These are phyloP conservation scores for Sugiyamaella floridensis DNA, from an alignment of 805 yeast species.

Conservation along the genomic window DNA sequence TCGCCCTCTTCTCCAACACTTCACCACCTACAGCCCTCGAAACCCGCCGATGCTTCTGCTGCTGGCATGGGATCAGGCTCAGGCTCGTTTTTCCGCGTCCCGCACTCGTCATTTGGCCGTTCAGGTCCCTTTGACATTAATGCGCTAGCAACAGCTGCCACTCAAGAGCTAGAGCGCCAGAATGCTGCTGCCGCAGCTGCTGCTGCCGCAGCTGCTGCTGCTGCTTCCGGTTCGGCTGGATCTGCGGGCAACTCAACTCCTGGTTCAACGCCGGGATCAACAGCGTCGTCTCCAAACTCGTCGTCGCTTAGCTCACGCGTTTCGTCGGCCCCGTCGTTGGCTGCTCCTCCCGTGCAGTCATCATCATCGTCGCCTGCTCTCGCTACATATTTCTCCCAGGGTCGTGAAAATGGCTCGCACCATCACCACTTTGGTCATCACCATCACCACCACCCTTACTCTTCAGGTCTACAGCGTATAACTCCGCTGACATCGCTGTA, in stretches of 20 bases:
- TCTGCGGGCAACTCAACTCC: background rate
- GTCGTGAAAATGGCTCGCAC: constrained; percentile 9
- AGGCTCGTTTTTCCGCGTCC: constrained; percentile 21
- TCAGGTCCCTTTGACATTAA: constrained; percentile 33
- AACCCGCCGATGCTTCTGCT: constrained; percentile 1
- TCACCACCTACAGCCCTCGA: constrained; percentile 10
- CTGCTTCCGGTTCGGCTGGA: constrained; percentile 1
- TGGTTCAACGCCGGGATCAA: constrained; percentile 2
- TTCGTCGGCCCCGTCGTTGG: constrained; percentile 12
- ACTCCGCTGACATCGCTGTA: constrained; percentile 27
- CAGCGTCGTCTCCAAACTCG: constrained; percentile 6
- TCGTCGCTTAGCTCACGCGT: background rate
- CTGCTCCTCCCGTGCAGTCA: constrained; percentile 6
- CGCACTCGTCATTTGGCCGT: constrained; percentile 16
- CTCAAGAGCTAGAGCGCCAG: constrained; percentile 39
- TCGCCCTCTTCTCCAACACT: constrained; percentile 22
- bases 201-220: constrained; percentile 10
- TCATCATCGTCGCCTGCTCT: constrained; percentile 21
- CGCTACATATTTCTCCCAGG: constrained; percentile 20
- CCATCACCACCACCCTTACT: constrained; percentile 17
- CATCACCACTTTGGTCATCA: constrained; percentile 21
- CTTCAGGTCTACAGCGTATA: constrained; percentile 22
- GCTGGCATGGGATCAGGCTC: constrained; percentile 5
- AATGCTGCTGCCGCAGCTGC: constrained; percentile 15
- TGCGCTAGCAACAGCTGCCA: constrained; percentile 39